These are phyloP conservation scores for Pseudonectria foliicola DNA, from an alignment of 2,329 filamentous ascomycete genomes.

Conservation along the genomic window DNA sequence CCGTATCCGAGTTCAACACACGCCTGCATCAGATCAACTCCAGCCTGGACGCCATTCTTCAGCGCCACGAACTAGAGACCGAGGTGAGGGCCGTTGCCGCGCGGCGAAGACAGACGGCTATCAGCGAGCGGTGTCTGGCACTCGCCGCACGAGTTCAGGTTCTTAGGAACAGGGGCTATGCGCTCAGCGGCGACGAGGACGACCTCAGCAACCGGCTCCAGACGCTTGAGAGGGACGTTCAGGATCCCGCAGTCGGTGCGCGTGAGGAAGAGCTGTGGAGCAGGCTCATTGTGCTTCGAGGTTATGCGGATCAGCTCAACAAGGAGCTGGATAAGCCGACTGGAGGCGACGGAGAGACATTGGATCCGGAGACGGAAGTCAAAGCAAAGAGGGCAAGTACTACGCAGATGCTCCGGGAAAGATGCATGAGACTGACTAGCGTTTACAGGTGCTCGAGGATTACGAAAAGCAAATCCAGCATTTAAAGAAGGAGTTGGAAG, in stretches of 20 bases:
- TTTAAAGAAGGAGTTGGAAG: constrained; percentile 64
- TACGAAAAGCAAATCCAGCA: constrained; percentile 76
- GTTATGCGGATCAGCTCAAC: constrained; percentile 64
- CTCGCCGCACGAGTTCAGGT: constrained; percentile 76
- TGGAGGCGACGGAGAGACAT: constrained; percentile 44
- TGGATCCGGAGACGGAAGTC: constrained; percentile 63
- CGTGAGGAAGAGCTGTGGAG: constrained; percentile 83
- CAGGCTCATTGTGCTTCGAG: constrained; percentile 65
- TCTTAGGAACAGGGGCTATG: constrained; percentile 72
- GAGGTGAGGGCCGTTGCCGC: constrained; percentile 68
- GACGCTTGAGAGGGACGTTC: constrained; percentile 59
- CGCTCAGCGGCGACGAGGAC: constrained; percentile 72
- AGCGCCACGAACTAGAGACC: constrained; percentile 69
- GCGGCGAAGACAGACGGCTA: constrained; percentile 62
- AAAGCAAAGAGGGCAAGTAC: constrained; percentile 65
- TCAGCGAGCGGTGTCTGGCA: constrained; percentile 65
- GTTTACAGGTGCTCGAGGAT: constrained; percentile 62
- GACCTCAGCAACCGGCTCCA: constrained; percentile 66
- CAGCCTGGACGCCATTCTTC: constrained; percentile 63
- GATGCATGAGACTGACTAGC: constrained; percentile 8
- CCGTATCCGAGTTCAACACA: constrained; percentile 61
- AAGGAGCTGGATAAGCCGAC: constrained; percentile 66
- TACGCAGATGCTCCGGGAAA: background rate
- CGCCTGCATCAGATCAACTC: constrained; percentile 75
- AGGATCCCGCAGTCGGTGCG: constrained; percentile 67